Conservation (phyloP, 257 asterid species). For the Anisodus tanguticus region DNA sequence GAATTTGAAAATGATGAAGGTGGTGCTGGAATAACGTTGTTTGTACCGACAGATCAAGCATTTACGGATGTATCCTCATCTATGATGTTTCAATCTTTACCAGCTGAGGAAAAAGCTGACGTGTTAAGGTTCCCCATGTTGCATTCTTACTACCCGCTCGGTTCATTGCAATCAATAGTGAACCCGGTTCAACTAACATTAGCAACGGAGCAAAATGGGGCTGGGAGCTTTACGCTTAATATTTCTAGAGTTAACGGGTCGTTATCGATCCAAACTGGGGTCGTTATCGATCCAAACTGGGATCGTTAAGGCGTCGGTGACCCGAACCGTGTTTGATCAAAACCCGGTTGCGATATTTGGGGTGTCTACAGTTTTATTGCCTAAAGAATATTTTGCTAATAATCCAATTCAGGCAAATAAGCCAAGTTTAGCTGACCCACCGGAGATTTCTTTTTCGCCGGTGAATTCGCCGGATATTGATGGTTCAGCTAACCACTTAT, state of each 20-base stretch:
- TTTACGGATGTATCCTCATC: conserved; percentile 63
- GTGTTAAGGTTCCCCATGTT: conserved; percentile 63
- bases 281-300: conserved; percentile 77
- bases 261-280: conserved; percentile 73
- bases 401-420: conserved; percentile 52
- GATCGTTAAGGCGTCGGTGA: conserved; percentile 64
- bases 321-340: conserved; percentile 86
- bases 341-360: conserved; percentile 93
- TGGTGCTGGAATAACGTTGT: conserved; percentile 79
- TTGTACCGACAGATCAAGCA: conserved; percentile 64
- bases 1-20: conserved; percentile 76
- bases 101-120: conserved; percentile 60
- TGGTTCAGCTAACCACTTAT: conserved; percentile 53
- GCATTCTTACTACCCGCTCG: conserved; percentile 67
- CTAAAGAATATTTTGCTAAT: conserved; percentile 69
- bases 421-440: conserved; percentile 61
- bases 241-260: conserved; percentile 75
- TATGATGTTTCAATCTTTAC: conserved; percentile 55
- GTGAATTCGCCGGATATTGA: conserved; percentile 44
- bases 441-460: conserved; percentile 55
- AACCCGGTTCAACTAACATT: conserved; percentile 87
- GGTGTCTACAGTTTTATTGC: conserved; percentile 72
- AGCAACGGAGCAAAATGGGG: conserved; percentile 82
- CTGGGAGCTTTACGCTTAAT: conserved; percentile 72
- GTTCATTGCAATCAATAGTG: conserved; percentile 62